Base-by-base conservation (phyloP, 345 rosid genomes). In the Trapa bicornis region DNA sequence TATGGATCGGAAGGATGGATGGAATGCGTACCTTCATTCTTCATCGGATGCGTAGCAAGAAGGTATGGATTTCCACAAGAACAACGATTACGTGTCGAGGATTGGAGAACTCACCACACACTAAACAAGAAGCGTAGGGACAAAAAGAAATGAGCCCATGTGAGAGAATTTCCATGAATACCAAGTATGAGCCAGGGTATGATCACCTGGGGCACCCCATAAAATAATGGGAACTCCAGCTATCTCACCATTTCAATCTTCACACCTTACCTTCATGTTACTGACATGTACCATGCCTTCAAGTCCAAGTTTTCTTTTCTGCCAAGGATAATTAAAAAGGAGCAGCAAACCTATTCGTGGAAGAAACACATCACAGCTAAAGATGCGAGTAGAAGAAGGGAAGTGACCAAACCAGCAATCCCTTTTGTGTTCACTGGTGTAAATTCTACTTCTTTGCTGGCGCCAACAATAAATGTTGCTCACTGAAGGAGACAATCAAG, bases 221-320 rank as follows among this genome's bases (percentile, higher is more conserved):
- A 68, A 37, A 43, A 68, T 39, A 43, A 9, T 13, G 47, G 32
- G 4, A 32, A 2, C 47, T 61, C 66, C 66, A 69, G 66, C 72
- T 36, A 69, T 36, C 60, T 37, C 33, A 47, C 29, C 58, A 61
- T 22, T 37, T 47, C 13, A 32, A 37, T 11, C 45, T 16, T 4
- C 33, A 38, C 22, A 3, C 48, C 48, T 32, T 22, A 22, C 29
- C 29, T 22, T 10, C 63, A 58, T 58, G 63, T 33, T 32, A 35
- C 65, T 50, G 61, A 56, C 61, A 32, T 64, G 39, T 60, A 69
- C 39, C 65, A 38, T 50, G 41, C 65, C 62, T 67, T 67, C 52
- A 54, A 37, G 10, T 36, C 36, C 36, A 67, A 38, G 63, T 67
- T 37, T 41, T 41, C 29, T 41, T 3, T 8, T n/a, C 63, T 37